These are phyloP conservation scores for Yamadazyma diospyri DNA, from an alignment of 1,139 yeast species.

Conservation along the genomic window DNA sequence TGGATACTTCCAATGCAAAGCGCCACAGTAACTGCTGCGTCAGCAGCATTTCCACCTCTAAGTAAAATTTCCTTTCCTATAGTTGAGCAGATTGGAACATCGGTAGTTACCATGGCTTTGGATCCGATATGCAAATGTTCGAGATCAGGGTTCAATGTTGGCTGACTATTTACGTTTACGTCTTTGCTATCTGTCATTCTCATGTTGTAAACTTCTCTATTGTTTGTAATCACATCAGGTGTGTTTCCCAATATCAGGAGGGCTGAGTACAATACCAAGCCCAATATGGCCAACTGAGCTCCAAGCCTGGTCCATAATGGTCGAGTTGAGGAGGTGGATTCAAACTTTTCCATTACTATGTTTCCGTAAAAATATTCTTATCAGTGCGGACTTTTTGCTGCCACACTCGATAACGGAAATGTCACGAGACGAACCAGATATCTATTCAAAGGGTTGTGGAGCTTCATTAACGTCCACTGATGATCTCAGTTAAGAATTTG, in stretches of 20 bases:
- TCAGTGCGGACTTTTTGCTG: too few relatives aligned
- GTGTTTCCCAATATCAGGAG: not conserved
- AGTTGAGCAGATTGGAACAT: slow-evolving; percentile 66
- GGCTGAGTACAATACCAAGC: not conserved
- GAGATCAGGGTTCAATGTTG: slow-evolving; percentile 30
- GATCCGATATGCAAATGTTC: slow-evolving; percentile 27
- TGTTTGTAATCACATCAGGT: not conserved
- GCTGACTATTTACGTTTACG: slow-evolving; percentile 14
- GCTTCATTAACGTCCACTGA: too few relatives aligned
- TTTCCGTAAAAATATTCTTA: too few relatives aligned
- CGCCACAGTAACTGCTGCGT: slow-evolving; percentile 87
- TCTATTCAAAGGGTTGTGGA: too few relatives aligned
- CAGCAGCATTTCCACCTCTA: slow-evolving; percentile 80
- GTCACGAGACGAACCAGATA: too few relatives aligned
- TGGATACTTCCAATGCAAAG: slow-evolving; percentile 83
- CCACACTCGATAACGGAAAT: too few relatives aligned
- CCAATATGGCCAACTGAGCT: too few relatives aligned
- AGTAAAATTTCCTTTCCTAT: slow-evolving; percentile 61
- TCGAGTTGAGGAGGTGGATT: too few relatives aligned
- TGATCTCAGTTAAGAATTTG: too few relatives aligned
- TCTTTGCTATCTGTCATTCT: slow-evolving; percentile 5
- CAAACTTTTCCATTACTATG: too few relatives aligned
- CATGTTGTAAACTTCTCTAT: slow-evolving; percentile 3
- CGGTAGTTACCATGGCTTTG: slow-evolving; percentile 73
- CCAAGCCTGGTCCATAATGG: not conserved